Percentiles rank a stretch among this genome's conserved stretches.
Evolutionary conservation across 306 rosid genomes (phyloP).

Genomic region (Medicago truncatula): MtrunA17r5.0-ANR NC_053043.1:36451001-36451500

Average conservation of each 20-base stretch:
- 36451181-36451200: neutral
- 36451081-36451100: conserved; percentile 31
- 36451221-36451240: conserved; percentile 42
- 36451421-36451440: neutral
- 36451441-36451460: conserved; percentile 35
- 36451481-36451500: conserved; percentile 41
- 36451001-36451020: neutral
- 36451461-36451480: conserved; percentile 37
- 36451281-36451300: conserved; percentile 62
- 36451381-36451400: neutral
- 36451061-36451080: conserved; percentile 3
- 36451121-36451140: conserved; percentile 49
- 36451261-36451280: conserved; percentile 64
- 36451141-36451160: conserved; percentile 44
- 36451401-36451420: neutral
- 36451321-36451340: neutral
- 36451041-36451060: neutral
- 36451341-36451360: neutral
- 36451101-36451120: conserved; percentile 48
- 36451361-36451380: neutral
- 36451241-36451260: conserved; percentile 64
- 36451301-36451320: neutral
- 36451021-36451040: neutral
- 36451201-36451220: conserved; percentile 38
- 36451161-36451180: conserved; percentile 42